Evolutionary conservation across 352 stramenopile genomes (phyloP).

Genomic region (Thalassiosira oceanica): DNA sequence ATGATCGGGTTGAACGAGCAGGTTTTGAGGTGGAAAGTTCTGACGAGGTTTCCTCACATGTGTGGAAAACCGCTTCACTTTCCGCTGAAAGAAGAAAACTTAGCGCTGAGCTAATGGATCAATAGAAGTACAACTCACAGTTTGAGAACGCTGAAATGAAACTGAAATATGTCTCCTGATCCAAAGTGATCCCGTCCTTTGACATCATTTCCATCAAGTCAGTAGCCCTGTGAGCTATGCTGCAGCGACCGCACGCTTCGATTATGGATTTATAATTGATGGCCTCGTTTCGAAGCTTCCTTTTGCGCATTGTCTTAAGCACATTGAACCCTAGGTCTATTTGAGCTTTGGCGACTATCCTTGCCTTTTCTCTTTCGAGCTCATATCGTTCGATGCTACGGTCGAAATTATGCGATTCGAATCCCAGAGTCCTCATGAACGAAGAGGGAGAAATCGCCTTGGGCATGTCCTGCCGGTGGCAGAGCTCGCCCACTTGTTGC

Average conservation of each 20-base stretch:
- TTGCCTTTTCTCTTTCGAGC: slow-evolving; percentile 62
- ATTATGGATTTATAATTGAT: slow-evolving; percentile 80
- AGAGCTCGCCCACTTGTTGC: too few relatives aligned
- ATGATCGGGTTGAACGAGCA: background rate
- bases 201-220: slow-evolving; percentile 81
- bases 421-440: too few relatives aligned
- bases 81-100: too few relatives aligned
- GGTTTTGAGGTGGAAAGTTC: slow-evolving; percentile 30
- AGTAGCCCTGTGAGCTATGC: slow-evolving; percentile 63
- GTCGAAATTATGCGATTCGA: too few relatives aligned
- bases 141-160: slow-evolving; percentile 77
- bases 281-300: slow-evolving; percentile 65
- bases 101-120: too few relatives aligned
- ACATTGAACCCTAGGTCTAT: slow-evolving; percentile 79
- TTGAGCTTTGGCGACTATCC: slow-evolving; percentile 68
- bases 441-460: too few relatives aligned
- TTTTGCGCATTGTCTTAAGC: slow-evolving; percentile 62
- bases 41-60: slow-evolving; percentile 14
- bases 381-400: slow-evolving; percentile 16
- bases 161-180: slow-evolving; percentile 72
- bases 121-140: too few relatives aligned
- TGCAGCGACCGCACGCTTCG: slow-evolving; percentile 77
- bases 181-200: slow-evolving; percentile 62
- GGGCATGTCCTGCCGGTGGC: too few relatives aligned
- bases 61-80: slow-evolving; percentile 10